Conservation (phyloP, 129 eudicot species). For the Mikania micrantha region DNA sequence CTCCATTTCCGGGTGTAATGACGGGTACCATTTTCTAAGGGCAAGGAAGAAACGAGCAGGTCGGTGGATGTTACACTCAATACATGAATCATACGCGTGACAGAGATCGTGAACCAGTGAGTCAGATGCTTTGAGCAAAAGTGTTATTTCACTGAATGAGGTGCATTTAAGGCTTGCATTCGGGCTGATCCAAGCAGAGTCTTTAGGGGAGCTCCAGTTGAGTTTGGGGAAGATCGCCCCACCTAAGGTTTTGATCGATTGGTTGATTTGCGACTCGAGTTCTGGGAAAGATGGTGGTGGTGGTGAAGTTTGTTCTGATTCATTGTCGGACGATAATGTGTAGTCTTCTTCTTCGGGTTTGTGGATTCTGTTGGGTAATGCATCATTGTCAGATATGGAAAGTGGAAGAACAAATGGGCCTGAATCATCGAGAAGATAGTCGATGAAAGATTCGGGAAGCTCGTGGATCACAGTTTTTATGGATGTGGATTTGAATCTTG, state of each 20-base stretch:
- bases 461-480: constrained; percentile 62
- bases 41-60: constrained; percentile 62
- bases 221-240: constrained; percentile 84
- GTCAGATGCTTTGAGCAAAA: constrained; percentile 70
- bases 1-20: constrained; percentile 83
- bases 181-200: constrained; percentile 86
- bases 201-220: constrained; percentile 96
- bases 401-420: constrained; percentile 85
- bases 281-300: constrained; percentile 77
- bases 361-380: constrained; percentile 74
- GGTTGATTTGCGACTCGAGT: constrained; percentile 58
- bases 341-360: constrained; percentile 84
- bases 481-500: constrained; percentile 55
- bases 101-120: constrained; percentile 76
- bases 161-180: constrained; percentile 71
- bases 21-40: constrained; percentile 78
- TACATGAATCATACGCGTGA: constrained; percentile 76
- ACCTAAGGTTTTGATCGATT: constrained; percentile 67
- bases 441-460: constrained; percentile 78
- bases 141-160: constrained; percentile 62
- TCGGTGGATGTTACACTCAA: constrained; percentile 39
- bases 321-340: constrained; percentile 48
- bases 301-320: constrained; percentile 45
- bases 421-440: constrained; percentile 72
- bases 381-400: constrained; percentile 63